These are phyloP conservation scores for Achaetomium macrosporum DNA, from an alignment of 2,329 filamentous ascomycete species.

Conservation along the genomic window DNA sequence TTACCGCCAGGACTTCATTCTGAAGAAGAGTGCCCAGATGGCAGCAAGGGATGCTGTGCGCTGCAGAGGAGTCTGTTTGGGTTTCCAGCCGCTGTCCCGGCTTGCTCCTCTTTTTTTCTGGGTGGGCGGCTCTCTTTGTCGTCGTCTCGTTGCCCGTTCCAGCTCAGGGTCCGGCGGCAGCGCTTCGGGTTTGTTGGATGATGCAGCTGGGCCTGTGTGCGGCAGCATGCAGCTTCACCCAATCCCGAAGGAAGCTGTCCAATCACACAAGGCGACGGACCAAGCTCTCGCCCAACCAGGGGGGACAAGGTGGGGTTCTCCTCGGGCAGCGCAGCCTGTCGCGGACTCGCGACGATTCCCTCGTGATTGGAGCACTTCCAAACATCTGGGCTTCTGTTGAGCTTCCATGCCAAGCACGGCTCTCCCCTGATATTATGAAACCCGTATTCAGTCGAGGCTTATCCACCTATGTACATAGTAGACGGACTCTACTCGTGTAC, in stretches of 20 bases:
- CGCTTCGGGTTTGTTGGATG: slow-evolving; percentile 2
- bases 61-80: not conserved
- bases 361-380: no score
- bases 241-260: not conserved
- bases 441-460: no score
- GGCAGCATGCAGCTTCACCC: not conserved
- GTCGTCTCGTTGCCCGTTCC: not conserved
- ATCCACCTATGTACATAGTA: no score
- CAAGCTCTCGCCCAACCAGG: not conserved
- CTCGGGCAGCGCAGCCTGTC: no score
- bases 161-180: slow-evolving; percentile 5
- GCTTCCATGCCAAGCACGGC: no score
- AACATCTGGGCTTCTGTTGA: no score
- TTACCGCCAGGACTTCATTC: not conserved
- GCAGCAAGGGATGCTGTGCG: not conserved
- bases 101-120: not conserved
- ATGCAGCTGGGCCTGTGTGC: slow-evolving; percentile 4
- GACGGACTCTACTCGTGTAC: no score
- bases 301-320: not conserved
- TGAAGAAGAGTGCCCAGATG: not conserved
- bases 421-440: no score
- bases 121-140: not conserved
- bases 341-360: no score
- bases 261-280: not conserved
- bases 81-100: not conserved